Evolutionary conservation across 441 rosid species (phyloP).

Genomic region (Syzygium malaccense): DNA sequence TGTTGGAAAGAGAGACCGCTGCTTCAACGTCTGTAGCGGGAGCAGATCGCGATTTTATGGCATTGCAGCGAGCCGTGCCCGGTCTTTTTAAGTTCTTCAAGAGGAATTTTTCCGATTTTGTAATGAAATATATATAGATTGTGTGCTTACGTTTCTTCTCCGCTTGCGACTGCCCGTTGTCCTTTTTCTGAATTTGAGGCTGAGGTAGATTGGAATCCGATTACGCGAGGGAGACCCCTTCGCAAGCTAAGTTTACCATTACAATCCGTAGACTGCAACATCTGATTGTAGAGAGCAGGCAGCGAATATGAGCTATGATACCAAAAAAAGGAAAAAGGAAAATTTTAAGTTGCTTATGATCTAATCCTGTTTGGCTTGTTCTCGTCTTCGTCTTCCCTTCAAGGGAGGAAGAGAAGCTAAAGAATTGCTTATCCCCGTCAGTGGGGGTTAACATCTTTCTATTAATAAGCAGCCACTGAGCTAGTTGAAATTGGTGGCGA

Average conservation of each 20-base stretch:
- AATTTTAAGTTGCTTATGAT: background rate
- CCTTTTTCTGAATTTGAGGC: background rate
- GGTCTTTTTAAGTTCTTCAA: background rate
- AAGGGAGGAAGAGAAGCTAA: background rate
- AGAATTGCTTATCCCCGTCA: background rate
- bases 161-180: background rate
- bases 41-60: background rate
- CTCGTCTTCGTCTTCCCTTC: background rate
- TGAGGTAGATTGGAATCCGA: background rate
- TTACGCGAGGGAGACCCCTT: background rate
- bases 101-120: background rate
- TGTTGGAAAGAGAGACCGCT: background rate
- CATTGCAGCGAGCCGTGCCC: background rate
- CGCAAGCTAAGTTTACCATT: background rate
- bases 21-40: background rate
- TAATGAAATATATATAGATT: background rate
- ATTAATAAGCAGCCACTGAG: background rate
- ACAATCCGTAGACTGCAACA: background rate
- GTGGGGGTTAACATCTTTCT: background rate
- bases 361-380: background rate
- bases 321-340: background rate
- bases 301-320: background rate
- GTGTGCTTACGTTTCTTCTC: background rate
- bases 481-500: background rate
- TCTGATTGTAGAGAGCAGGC: background rate